Evolutionary conservation across 2,329 filamentous ascomycete species (phyloP).

Genomic region (Lasiodiplodia sp.): DNA sequence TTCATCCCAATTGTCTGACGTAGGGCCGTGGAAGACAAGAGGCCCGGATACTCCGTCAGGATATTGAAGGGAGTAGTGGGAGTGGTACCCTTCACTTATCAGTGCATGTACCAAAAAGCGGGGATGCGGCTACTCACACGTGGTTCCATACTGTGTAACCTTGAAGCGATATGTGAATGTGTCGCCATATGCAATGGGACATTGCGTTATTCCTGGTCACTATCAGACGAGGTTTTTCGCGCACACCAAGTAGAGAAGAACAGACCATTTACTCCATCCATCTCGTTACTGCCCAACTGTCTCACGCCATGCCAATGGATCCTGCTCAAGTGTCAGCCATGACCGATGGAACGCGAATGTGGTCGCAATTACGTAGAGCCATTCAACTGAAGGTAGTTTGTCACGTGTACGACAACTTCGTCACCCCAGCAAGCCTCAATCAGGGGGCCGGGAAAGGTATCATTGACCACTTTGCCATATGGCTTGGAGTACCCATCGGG

Average conservation of each 20-base stretch:
- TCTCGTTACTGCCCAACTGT: conserved; percentile 43
- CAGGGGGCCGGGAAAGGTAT: conserved; percentile 35
- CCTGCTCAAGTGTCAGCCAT: not conserved
- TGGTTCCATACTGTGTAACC: conserved; percentile 42
- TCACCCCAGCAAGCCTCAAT: conserved; percentile 39
- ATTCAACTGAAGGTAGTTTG: conserved; percentile 18
- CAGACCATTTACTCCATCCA: conserved; percentile 42
- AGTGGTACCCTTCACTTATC: conserved; percentile 43
- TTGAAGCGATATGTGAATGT: conserved; percentile 38
- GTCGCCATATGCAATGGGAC: conserved; percentile 45
- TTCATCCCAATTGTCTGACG: conserved; percentile 59
- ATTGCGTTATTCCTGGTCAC: conserved; percentile 41
- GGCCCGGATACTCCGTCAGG: conserved; percentile 52
- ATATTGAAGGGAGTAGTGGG: conserved; percentile 53
- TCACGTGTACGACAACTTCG: conserved; percentile 22
- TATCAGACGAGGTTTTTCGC: not conserved
- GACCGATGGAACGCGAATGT: not conserved
- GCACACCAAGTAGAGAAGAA: not conserved
- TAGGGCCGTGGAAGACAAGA: conserved; percentile 52
- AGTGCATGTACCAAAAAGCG: not conserved
- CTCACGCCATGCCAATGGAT: conserved; percentile 46
- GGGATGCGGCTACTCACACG: conserved; percentile 38
- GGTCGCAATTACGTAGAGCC: conserved; percentile 17
- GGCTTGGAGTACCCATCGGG: conserved; percentile 38
- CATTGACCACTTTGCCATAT: conserved; percentile 37